Base-by-base conservation (phyloP, 345 rosid genomes). In the Hevea brasiliensis region DNA sequence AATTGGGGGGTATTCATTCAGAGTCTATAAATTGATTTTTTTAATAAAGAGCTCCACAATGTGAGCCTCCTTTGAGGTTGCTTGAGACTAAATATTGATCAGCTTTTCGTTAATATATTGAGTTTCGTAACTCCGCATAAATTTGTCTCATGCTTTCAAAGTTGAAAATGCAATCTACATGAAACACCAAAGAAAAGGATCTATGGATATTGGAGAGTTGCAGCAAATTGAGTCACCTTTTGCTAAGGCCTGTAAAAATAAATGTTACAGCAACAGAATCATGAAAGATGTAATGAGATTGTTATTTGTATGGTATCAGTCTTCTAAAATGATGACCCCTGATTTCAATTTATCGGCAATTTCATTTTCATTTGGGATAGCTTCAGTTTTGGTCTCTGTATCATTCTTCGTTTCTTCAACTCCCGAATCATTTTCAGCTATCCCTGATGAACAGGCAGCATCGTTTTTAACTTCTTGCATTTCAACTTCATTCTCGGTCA, bases 281-380 rank as follows among this genome's bases (percentile, higher is more conserved):
- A 41, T 61, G 42, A 40, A 48, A 59, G 18, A 59, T 45, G 4
- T 35, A 50, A 61, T 17, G 29, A 47, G 48, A 17, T 62, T 72
- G n/a, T 68, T 21, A 17, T 50, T 50, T 59, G 27, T 9, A 61
- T 61, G 37, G 18, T 10, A 35, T 77, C 73, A 85, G 29, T 82
- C 85, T 60, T 85, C 91, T 54, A 84, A 67, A 26, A 82, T 61
- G 41, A 84, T 73, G 58, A 87, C 18, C 6, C 80, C 76, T 0
- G 78, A 40, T 15, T 63, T 67, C 12, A 35, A 44, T 67, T 67
- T 77, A 51, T 70, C 63, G 0, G 60, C 55, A 10, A 26, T 53
- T 6, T 68, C 76, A 27, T 56, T 56, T 47, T 57, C 80, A 56
- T 57, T 65, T 53, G 70, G 68, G 37, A 35, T 60, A 41, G 68